Percentiles rank a stretch among this genome's conserved stretches.
These are phyloP conservation scores for Euphorbia corollata DNA, from an alignment of 441 rosid species.

Conservation along the genomic window DNA sequence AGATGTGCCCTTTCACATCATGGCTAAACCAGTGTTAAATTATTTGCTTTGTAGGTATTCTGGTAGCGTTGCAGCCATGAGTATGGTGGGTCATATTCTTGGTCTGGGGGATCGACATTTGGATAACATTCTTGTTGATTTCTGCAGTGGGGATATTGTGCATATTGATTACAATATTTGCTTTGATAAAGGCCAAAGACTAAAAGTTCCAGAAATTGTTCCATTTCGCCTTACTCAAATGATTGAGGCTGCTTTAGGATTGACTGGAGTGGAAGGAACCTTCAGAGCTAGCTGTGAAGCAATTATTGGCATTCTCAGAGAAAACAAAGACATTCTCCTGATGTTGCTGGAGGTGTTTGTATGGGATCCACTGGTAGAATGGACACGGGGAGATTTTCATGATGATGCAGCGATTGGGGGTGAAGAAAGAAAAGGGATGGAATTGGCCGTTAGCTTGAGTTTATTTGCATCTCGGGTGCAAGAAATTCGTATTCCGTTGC, in stretches of 20 bases:
- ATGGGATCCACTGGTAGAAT: constrained; percentile 98
- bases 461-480: constrained; percentile 97
- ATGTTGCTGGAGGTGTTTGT: constrained; percentile 92
- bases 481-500: constrained; percentile 93
- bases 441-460: constrained; percentile 96
- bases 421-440: constrained; percentile 99
- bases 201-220: constrained; percentile 93
- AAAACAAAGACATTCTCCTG: constrained; percentile 78
- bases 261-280: constrained; percentile 89
- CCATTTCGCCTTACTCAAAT: constrained; percentile 96
- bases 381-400: constrained; percentile 96
- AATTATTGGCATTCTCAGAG: constrained; percentile 67
- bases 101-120: constrained; percentile 98
- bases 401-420: constrained; percentile 98
- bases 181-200: constrained; percentile 93
- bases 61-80: constrained; percentile 96
- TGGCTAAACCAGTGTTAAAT: constrained; percentile 4
- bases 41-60: constrained; percentile 64
- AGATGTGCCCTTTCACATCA: neutral
- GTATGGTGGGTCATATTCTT: constrained; percentile 93
- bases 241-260: constrained; percentile 84
- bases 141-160: constrained; percentile 88
- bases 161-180: constrained; percentile 98
- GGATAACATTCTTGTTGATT: constrained; percentile 95
- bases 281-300: constrained; percentile 93